phyloP scores from a whole-genome alignment of 2,329 filamentous ascomycete species.

The Colletotrichum spinosum region DNA sequence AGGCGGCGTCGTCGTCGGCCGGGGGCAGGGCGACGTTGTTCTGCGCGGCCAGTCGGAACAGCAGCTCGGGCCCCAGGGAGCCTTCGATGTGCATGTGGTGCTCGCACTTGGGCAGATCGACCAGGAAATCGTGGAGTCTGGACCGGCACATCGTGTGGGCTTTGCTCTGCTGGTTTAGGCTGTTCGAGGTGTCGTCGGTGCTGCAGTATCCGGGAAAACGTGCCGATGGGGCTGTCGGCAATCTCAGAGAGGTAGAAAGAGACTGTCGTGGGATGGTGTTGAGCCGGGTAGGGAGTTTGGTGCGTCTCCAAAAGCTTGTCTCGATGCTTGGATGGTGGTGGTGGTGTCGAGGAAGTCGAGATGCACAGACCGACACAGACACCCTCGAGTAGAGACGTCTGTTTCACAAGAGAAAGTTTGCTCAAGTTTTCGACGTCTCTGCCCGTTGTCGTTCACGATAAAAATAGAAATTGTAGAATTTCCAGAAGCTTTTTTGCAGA shows the following conservation, averaged over 20 bases:
- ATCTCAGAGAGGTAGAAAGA: too few species aligned
- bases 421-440: conserved; percentile 16
- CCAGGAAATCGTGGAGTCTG: conserved; percentile 69
- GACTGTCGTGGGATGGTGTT: too few species aligned
- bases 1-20: conserved; percentile 66
- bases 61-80: conserved; percentile 74
- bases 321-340: not conserved
- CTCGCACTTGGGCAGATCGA: conserved; percentile 80
- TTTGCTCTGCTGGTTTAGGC: not conserved
- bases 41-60: conserved; percentile 75
- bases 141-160: conserved; percentile 63
- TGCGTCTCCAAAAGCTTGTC: too few species aligned
- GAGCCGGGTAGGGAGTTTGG: not conserved
- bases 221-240: too few species aligned
- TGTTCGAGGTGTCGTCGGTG: too few species aligned
- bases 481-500: conserved; percentile 32
- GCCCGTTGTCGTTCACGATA: conserved; percentile 29
- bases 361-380: not conserved
- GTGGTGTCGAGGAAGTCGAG: not conserved
- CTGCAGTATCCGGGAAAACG: too few species aligned
- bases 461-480: conserved; percentile 28
- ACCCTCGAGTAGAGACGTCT: not conserved
- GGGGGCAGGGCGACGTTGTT: conserved; percentile 73
- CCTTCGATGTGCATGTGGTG: conserved; percentile 87
- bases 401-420: conserved; percentile 32